Conservation (phyloP, 169 alveolate genomes). For the Eimeria tenella region DNA sequence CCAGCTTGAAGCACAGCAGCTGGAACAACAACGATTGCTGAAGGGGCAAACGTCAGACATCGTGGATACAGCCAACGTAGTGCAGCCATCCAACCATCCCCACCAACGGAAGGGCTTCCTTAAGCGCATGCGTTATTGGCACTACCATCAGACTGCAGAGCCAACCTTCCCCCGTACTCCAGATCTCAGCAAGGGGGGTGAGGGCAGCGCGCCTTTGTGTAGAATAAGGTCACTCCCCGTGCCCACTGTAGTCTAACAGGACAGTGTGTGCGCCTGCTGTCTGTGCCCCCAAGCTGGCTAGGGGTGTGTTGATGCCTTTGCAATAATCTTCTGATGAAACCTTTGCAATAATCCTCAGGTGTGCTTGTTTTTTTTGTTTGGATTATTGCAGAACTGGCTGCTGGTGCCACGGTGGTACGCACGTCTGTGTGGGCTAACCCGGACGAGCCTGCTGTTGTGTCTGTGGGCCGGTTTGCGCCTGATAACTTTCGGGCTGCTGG, state of each 20-base stretch:
- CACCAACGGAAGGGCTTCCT: slow-evolving; percentile 86
- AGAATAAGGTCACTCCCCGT: no score
- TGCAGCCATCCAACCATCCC: slow-evolving; percentile 87
- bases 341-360: background rate
- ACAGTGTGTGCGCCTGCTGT: slow-evolving; percentile 16
- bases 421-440: slow-evolving; percentile 92
- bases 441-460: slow-evolving; percentile 92
- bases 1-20: slow-evolving; percentile 86
- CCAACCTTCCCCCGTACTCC: slow-evolving; percentile 92
- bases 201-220: background rate
- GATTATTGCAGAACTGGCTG: slow-evolving; percentile 86
- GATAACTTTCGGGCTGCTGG: slow-evolving; percentile 92
- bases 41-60: slow-evolving; percentile 75
- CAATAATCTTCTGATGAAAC: background rate
- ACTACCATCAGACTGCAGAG: slow-evolving; percentile 91
- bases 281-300: background rate
- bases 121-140: slow-evolving; percentile 88
- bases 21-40: slow-evolving; percentile 72
- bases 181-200: slow-evolving; percentile 84
- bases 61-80: slow-evolving; percentile 85
- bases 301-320: background rate
- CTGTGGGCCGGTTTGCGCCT: slow-evolving; percentile 90
- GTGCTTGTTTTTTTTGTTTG: background rate
- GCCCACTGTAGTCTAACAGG: background rate
- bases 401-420: slow-evolving; percentile 92